phyloP scores from a whole-genome alignment of 768 basidiomycete genomes.

The Suillus decipiens region DNA sequence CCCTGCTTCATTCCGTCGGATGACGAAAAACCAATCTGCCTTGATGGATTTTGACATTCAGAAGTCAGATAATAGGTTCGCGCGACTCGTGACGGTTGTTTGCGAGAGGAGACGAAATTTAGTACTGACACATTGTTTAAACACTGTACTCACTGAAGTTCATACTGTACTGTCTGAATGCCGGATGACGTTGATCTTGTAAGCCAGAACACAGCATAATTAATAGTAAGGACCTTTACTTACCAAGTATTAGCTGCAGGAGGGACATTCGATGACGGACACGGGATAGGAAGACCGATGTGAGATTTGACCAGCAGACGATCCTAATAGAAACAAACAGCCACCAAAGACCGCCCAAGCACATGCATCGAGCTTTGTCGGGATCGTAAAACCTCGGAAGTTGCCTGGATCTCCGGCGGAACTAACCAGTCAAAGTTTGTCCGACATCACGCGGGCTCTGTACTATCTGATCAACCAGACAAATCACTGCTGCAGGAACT shows the following conservation, averaged over 20 bases:
- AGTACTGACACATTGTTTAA: background rate
- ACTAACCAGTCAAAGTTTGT: slow-evolving; percentile 19
- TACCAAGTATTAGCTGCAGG: background rate
- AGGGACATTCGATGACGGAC: background rate
- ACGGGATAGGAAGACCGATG: slow-evolving; percentile 30
- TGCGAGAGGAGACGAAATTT: background rate
- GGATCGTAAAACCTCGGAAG: slow-evolving; percentile 15
- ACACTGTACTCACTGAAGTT: background rate
- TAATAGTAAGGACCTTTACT: background rate
- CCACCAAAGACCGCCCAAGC: slow-evolving; percentile 26
- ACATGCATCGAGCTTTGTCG: background rate
- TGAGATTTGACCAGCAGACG: slow-evolving; percentile 31
- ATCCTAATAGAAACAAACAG: slow-evolving; percentile 32
- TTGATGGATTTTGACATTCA: background rate
- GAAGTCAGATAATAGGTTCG: slow-evolving; percentile 6
- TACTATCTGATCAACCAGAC: slow-evolving; percentile 21
- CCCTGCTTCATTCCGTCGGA: background rate
- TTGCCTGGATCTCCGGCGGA: slow-evolving; percentile 14
- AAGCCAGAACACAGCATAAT: background rate
- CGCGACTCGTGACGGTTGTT: background rate
- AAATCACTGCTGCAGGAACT: slow-evolving; percentile 29
- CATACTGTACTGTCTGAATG: background rate
- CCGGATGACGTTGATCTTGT: background rate
- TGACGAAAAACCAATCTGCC: background rate
- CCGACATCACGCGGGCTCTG: slow-evolving; percentile 28